These are phyloP conservation scores for Coix lacrymajobi DNA, from an alignment of 176 grass and related monocot species.

Conservation along the genomic window DNA sequence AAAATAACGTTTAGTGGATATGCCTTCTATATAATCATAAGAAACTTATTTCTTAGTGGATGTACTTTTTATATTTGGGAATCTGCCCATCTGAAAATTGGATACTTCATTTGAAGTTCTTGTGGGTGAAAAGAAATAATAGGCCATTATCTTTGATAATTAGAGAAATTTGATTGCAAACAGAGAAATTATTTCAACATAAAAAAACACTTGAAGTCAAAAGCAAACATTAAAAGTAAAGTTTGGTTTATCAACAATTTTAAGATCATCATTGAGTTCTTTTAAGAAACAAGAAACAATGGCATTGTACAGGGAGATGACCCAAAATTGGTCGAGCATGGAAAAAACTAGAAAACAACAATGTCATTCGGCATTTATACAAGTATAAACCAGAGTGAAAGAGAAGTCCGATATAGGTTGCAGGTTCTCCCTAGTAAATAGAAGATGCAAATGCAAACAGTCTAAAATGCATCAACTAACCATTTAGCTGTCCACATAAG, in stretches of 20 bases:
- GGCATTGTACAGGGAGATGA: neutral
- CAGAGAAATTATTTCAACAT: neutral
- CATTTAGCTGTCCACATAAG: constrained; percentile 8
- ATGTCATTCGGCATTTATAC: neutral
- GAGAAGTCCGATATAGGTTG: neutral
- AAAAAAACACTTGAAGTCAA: neutral
- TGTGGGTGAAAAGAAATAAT: neutral
- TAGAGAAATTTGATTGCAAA: neutral
- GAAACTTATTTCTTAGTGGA: neutral
- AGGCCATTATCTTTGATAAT: neutral
- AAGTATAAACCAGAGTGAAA: neutral
- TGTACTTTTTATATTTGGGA: neutral
- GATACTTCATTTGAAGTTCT: neutral
- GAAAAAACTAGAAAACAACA: neutral
- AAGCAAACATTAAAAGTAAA: neutral
- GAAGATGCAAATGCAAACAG: neutral
- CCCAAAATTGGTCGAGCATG: neutral
- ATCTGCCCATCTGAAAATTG: neutral
- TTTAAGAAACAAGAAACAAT: neutral
- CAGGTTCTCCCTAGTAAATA: neutral
- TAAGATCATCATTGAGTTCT: neutral
- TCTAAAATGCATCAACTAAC: neutral
- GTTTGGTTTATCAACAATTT: constrained; percentile 7
- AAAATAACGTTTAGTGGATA: neutral
- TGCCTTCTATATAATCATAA: neutral